phyloP scores from a whole-genome alignment of 108 stramenopile species.

The Skeletonema costatum region DNA sequence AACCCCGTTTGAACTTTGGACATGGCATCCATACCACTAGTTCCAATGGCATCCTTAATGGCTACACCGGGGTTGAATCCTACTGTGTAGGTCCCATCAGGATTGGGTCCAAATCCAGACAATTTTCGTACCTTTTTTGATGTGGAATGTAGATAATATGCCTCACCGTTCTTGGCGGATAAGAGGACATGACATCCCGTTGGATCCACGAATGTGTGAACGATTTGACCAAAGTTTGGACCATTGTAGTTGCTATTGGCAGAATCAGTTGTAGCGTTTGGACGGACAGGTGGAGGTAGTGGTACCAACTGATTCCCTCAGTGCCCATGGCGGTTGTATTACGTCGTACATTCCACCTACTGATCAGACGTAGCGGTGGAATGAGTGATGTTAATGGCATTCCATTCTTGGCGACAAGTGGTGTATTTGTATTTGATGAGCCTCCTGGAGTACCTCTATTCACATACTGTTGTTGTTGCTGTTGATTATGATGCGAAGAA shows the following conservation, averaged over 20 bases:
- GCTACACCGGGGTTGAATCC: conserved; percentile 29
- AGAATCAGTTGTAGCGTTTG: conserved; percentile 31
- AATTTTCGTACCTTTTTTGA: conserved; percentile 54
- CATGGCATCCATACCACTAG: conserved; percentile 12
- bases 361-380: conserved; percentile 45
- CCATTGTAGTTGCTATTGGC: conserved; percentile 33
- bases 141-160: conserved; percentile 79
- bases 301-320: conserved; percentile 66
- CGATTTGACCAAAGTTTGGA: conserved; percentile 58
- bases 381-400: conserved; percentile 27
- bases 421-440: not conserved
- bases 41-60: conserved; percentile 21
- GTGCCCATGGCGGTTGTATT: conserved; percentile 47
- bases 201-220: conserved; percentile 80
- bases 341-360: conserved; percentile 57
- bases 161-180: conserved; percentile 77
- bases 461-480: not conserved
- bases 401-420: conserved; percentile 1
- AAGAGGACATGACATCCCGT: conserved; percentile 83
- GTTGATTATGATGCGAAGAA: not conserved
- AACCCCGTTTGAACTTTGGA: conserved; percentile 59
- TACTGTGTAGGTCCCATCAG: conserved; percentile 55
- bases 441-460: not conserved
- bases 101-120: conserved; percentile 73
- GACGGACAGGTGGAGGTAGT: conserved; percentile 36